Evolutionary conservation across 495 filamentous ascomycete species (phyloP).

Genomic region (Annulohypoxylon moriforme): DNA sequence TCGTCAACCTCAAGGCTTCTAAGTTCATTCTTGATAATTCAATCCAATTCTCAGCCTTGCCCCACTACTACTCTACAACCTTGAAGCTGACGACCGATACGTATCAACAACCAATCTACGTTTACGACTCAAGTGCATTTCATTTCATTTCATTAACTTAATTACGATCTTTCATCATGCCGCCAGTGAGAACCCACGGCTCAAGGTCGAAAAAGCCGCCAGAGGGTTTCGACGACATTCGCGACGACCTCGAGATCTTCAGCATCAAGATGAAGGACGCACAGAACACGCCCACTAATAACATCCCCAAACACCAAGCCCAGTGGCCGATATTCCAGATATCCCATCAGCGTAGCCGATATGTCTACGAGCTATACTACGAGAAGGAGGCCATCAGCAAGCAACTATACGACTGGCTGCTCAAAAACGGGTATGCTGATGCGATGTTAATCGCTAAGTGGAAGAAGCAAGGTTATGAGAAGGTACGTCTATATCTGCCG

Average conservation of each 20-base stretch:
- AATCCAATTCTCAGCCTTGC: conserved; percentile 40
- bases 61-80: conserved; percentile 31
- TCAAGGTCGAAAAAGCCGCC: conserved; percentile 82
- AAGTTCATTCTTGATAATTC: not conserved
- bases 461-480: conserved; percentile 99
- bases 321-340: conserved; percentile 99
- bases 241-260: conserved; percentile 96
- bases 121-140: not conserved
- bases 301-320: conserved; percentile 78
- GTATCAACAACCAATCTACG: conserved; percentile 2
- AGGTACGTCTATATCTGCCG: conserved; percentile 63
- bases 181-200: conserved; percentile 76
- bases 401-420: conserved; percentile 91
- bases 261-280: conserved; percentile 99
- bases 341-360: conserved; percentile 89
- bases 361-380: conserved; percentile 98
- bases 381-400: conserved; percentile 95
- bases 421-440: conserved; percentile 97
- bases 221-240: conserved; percentile 94
- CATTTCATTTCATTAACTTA: not conserved
- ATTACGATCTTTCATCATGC: conserved; percentile 68
- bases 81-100: not conserved
- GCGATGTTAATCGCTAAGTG: conserved; percentile 96
- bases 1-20: conserved; percentile 29
- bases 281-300: conserved; percentile 72